phyloP scores from a whole-genome alignment of 108 stramenopile species.

The Skeletonema tropicum region DNA sequence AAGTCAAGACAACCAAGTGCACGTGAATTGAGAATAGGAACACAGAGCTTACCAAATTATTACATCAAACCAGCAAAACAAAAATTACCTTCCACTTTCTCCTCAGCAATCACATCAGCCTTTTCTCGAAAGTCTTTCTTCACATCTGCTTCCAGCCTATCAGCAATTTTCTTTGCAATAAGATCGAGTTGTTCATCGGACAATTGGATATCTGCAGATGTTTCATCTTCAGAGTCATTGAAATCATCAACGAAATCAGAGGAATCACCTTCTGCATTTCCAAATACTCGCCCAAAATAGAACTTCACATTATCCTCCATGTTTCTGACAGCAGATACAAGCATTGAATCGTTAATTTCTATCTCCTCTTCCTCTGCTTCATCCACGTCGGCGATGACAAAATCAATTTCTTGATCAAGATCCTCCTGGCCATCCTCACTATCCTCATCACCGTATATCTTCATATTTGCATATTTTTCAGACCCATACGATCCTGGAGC shows the following conservation, averaged over 20 bases:
- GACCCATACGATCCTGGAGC: not conserved
- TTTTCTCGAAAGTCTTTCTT: conserved; percentile 36
- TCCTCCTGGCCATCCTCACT: conserved; percentile 17
- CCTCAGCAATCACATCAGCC: conserved; percentile 41
- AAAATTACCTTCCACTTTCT: conserved; percentile 28
- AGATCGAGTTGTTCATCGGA: conserved; percentile 35
- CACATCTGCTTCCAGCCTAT: conserved; percentile 42
- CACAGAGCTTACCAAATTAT: not conserved
- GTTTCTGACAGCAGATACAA: conserved; percentile 35
- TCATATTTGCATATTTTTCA: conserved; percentile 1
- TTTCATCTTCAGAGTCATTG: conserved; percentile 15
- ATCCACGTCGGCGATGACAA: conserved; percentile 35
- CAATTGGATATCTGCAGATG: conserved; percentile 31
- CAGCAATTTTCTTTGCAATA: conserved; percentile 42
- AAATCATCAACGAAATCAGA: conserved; percentile 25
- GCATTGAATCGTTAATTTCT: conserved; percentile 43
- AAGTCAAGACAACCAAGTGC: not conserved
- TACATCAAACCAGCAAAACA: not conserved
- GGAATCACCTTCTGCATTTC: conserved; percentile 23
- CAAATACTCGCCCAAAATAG: conserved; percentile 42
- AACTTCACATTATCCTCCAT: conserved; percentile 45
- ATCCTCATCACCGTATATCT: not conserved
- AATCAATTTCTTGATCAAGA: conserved; percentile 31
- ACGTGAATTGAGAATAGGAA: not conserved
- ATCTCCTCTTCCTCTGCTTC: conserved; percentile 48